Evolutionary conservation across 148 eudicot species (phyloP).

Genomic region (Persicaria maculosa): DNA sequence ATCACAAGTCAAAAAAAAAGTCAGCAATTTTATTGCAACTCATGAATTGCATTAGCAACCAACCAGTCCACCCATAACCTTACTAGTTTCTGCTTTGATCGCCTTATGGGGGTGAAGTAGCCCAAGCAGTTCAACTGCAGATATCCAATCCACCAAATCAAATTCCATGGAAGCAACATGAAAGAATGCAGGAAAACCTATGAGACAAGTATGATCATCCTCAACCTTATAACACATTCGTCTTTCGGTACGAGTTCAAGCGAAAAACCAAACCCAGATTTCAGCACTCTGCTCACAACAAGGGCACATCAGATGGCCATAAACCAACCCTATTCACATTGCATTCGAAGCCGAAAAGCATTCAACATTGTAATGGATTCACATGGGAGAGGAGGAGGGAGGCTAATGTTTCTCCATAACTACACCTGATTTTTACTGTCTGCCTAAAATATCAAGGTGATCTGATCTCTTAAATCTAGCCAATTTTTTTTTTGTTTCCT

Average conservation of each 20-base stretch:
- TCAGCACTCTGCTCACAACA: background rate
- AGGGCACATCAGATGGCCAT: background rate
- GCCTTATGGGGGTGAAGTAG: background rate
- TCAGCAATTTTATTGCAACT: background rate
- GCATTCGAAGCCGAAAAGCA: background rate
- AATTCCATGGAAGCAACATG: background rate
- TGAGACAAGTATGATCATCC: background rate
- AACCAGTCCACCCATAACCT: background rate
- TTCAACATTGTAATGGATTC: background rate
- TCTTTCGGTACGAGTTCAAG: too few species aligned
- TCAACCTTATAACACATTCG: background rate
- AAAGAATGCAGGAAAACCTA: background rate
- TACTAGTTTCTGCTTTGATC: background rate
- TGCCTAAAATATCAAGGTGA: background rate
- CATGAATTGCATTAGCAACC: background rate
- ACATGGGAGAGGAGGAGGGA: background rate
- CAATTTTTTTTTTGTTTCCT: background rate
- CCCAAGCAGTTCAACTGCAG: background rate
- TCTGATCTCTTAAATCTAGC: background rate
- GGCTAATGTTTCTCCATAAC: background rate
- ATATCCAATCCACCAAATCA: background rate
- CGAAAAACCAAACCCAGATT: background rate
- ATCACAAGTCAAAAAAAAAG: background rate
- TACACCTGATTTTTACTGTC: conserved; percentile 3
- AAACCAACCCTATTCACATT: background rate